These are phyloP conservation scores for Penicillium sclerotiorum DNA, from an alignment of 2,329 filamentous ascomycete genomes.

Conservation along the genomic window DNA sequence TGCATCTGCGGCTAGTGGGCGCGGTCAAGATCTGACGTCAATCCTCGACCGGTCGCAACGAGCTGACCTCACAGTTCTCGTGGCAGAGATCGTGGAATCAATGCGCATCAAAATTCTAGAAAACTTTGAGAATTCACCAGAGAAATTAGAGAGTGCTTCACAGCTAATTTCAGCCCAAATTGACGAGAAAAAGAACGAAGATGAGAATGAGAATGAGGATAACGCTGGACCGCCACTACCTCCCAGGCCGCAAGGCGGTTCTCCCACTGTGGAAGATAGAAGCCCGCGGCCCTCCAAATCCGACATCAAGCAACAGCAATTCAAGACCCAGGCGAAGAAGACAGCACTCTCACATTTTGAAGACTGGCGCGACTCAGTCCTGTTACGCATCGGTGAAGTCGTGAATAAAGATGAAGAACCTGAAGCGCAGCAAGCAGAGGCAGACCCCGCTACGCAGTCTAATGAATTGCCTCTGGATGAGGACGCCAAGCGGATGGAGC, in stretches of 20 bases:
- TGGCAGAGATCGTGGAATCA: slow-evolving; percentile 42
- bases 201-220: slow-evolving; percentile 17
- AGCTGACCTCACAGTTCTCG: slow-evolving; percentile 45
- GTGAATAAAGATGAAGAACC: slow-evolving; percentile 56
- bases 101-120: slow-evolving; percentile 44
- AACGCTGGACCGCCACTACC: slow-evolving; percentile 14
- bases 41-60: slow-evolving; percentile 46
- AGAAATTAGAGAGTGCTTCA: slow-evolving; percentile 2
- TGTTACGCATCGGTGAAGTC: slow-evolving; percentile 71
- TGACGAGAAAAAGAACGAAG: slow-evolving; percentile 32
- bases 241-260: slow-evolving; percentile 7
- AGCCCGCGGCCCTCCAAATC: slow-evolving; percentile 2
- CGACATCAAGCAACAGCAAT: slow-evolving; percentile 17
- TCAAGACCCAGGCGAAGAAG: slow-evolving; percentile 55
- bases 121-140: slow-evolving; percentile 37
- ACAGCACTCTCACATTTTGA: slow-evolving; percentile 72
- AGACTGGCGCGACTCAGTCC: slow-evolving; percentile 74
- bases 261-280: not conserved
- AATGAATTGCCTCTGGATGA: slow-evolving; percentile 26
- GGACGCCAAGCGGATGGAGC: slow-evolving; percentile 28
- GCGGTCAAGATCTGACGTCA: slow-evolving; percentile 45
- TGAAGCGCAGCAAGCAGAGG: slow-evolving; percentile 33
- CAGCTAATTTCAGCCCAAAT: not conserved
- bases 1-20: slow-evolving; percentile 23
- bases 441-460: slow-evolving; percentile 18